Evolutionary conservation across 2,329 filamentous ascomycete species (phyloP), one percentile per base, ranked within the genome.

Genomic region (Drechslerella stenobrocha): DNA sequence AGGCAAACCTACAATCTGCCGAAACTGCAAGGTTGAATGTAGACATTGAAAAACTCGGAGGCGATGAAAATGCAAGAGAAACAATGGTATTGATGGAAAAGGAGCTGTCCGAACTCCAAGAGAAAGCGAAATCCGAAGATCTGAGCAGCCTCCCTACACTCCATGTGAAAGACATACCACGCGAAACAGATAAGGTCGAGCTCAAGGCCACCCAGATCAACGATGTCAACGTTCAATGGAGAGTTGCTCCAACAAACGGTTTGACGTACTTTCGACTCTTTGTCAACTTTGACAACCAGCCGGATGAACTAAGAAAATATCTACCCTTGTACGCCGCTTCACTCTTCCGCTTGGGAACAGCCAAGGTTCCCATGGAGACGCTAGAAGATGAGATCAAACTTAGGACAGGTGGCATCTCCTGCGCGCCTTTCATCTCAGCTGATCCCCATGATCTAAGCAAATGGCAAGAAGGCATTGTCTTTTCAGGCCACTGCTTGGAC

Each of bases 351-450:
- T 98, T 6, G 93, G 93, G 11, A 98, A 88, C 87, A 72, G 83
- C 86, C 65, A 88, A 88, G 81, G n/a, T n/a, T n/a, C 85, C 86
- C 0, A 96, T 96, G 87, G 93, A 96, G 76, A 86, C 96, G 76
- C 83, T 97, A 52, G 93, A 98, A 76, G 93, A 97, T 74, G 78
- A 91, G 57, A 96, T 98, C 76, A 97, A 97, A 76, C 82, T 97
- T 26, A 95, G 95, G 79, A 97, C 93, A 1, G 93, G 93, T 18
- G 93, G 93, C 7, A 83, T 98, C 34, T 88, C 86, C 1, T 85
- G 95, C 13, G 86, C 87, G 1, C 91, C 96, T 72, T 88, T 95
- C 77, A 84, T 87, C n/a, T 85, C 87, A 0, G 84, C 91, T 0
- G 90, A 86, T 1, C 89, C 92, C 0, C 82, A 81, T 1, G 84